Evolutionary conservation across 139 green algal genomes (phyloP).

Genomic region (Ostreobium quekettii): DNA sequence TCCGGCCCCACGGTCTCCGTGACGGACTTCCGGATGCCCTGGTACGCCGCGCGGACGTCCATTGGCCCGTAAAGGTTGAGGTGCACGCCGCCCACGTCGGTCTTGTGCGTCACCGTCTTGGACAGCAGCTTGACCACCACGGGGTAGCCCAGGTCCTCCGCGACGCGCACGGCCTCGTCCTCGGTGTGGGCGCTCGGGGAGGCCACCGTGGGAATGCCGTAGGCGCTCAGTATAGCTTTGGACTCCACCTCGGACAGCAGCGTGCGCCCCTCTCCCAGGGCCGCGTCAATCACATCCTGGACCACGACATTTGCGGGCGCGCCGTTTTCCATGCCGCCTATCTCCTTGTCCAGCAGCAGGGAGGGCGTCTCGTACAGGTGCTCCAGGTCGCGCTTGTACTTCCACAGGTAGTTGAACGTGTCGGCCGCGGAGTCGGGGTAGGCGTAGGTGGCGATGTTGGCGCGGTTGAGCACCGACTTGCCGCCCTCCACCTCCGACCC

Average conservation of each 20-base stretch:
- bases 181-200: background rate
- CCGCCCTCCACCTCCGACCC: slow-evolving; percentile 1
- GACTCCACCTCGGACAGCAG: slow-evolving; percentile 17
- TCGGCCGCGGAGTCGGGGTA: slow-evolving; percentile 12
- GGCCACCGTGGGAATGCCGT: slow-evolving; percentile 17
- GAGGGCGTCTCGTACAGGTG: slow-evolving; percentile 13
- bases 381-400: slow-evolving; percentile 20
- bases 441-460: slow-evolving; percentile 12
- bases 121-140: slow-evolving; percentile 16
- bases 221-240: slow-evolving; percentile 6
- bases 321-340: background rate
- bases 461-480: slow-evolving; percentile 10
- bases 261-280: background rate
- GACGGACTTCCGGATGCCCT: background rate
- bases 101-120: slow-evolving; percentile 20
- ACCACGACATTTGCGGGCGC: background rate
- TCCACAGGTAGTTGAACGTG: slow-evolving; percentile 17
- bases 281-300: background rate
- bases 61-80: background rate
- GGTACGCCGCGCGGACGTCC: background rate
- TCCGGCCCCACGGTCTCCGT: slow-evolving; percentile 4
- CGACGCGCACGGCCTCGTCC: slow-evolving; percentile 1
- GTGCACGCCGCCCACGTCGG: slow-evolving; percentile 15
- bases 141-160: slow-evolving; percentile 9
- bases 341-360: background rate